Conservation (phyloP, 768 basidiomycete genomes). For the Tricholoma matsutake region DNA sequence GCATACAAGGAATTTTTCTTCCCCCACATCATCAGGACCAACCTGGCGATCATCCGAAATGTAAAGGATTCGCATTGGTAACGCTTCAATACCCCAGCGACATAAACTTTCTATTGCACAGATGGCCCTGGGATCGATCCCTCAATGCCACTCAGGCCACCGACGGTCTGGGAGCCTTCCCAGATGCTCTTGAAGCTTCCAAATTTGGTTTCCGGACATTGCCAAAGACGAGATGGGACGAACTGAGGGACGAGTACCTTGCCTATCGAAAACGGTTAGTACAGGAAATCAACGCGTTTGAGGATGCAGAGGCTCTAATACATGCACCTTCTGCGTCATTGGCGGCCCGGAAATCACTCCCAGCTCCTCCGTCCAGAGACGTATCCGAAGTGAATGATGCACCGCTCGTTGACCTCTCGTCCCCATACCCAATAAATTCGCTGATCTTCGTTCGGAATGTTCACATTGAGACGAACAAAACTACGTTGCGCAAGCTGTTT, state of each 20-base stretch:
- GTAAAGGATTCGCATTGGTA: constrained; percentile 76
- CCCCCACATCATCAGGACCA: constrained; percentile 65
- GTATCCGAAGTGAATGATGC: not conserved
- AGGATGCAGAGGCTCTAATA: constrained; percentile 20
- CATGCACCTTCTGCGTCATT: not conserved
- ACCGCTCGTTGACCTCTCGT: constrained; percentile 19
- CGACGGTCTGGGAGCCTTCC: not conserved
- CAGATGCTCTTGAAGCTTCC: constrained; percentile 36
- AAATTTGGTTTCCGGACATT: constrained; percentile 61
- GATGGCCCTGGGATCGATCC: constrained; percentile 61
- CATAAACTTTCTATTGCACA: constrained; percentile 37
- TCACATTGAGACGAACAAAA: constrained; percentile 78
- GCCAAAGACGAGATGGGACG: constrained; percentile 59
- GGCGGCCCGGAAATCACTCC: not conserved
- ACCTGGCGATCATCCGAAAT: constrained; percentile 50
- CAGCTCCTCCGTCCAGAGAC: constrained; percentile 4
- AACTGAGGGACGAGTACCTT: constrained; percentile 68
- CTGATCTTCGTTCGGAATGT: constrained; percentile 71
- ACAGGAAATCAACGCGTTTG: constrained; percentile 37
- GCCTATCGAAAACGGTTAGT: constrained; percentile 54
- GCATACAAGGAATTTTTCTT: constrained; percentile 52
- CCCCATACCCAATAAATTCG: constrained; percentile 59
- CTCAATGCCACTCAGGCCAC: not conserved
- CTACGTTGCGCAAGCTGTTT: constrained; percentile 65
- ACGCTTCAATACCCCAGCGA: constrained; percentile 43